Evolutionary conservation across 768 basidiomycete species (phyloP).

Genomic region (Lactarius deliciosus): DNA sequence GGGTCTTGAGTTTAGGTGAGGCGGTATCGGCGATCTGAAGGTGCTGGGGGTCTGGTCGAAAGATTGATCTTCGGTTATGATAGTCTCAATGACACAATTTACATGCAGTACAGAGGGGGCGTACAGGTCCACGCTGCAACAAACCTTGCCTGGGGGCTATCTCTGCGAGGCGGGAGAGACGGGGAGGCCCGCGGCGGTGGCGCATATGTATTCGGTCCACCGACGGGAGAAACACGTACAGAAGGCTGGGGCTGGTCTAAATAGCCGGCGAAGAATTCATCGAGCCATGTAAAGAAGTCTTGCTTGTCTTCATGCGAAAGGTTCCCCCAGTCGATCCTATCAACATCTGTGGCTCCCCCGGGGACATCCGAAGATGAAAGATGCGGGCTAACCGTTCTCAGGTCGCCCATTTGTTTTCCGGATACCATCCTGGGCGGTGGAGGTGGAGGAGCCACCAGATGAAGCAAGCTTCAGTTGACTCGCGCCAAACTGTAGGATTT

Average conservation of each 20-base stretch:
- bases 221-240: conserved; percentile 9
- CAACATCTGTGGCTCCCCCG: conserved; percentile 18
- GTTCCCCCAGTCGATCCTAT: conserved; percentile 57
- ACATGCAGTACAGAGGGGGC: not conserved
- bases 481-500: conserved; percentile 18
- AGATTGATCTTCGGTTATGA: conserved; percentile 25
- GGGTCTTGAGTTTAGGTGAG: not conserved
- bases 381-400: not conserved
- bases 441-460: not conserved
- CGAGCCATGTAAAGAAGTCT: conserved; percentile 74
- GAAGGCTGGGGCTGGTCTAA: conserved; percentile 31
- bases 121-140: conserved; percentile 17
- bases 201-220: not conserved
- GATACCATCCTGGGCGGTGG: conserved; percentile 10
- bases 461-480: not conserved
- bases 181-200: conserved; percentile 1
- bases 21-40: not conserved
- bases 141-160: not conserved
- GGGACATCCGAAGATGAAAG: not conserved
- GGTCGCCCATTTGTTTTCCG: not conserved
- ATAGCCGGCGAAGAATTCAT: conserved; percentile 69
- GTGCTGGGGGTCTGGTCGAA: conserved; percentile 18
- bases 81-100: not conserved
- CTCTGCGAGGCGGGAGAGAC: conserved; percentile 9
- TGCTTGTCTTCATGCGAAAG: conserved; percentile 69